phyloP scores from a whole-genome alignment of 2,329 filamentous ascomycete species.

The Cladosporium colombiae region DNA sequence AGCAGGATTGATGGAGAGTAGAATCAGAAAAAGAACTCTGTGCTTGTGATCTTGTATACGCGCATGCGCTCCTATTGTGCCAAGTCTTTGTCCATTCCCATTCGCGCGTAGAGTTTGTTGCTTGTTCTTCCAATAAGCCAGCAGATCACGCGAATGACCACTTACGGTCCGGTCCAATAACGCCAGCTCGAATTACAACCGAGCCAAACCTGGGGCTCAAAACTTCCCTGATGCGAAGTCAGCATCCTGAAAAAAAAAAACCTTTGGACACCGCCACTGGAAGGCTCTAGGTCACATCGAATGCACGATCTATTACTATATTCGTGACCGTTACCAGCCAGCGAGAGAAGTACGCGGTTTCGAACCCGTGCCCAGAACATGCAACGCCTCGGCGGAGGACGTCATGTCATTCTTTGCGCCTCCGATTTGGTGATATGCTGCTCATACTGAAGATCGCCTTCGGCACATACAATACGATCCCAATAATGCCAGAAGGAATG shows the following conservation, averaged over 20 bases:
- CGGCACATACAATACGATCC: no score
- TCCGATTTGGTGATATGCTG: no score
- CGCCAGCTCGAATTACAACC: not conserved
- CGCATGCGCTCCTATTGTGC: not conserved
- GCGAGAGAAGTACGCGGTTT: no score
- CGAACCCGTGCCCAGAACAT: no score
- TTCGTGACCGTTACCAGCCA: no score
- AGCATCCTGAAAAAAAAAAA: not conserved
- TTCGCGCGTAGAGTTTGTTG: not conserved
- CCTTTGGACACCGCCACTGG: no score
- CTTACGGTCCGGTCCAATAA: not conserved
- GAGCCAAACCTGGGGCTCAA: not conserved
- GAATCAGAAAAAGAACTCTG: not conserved
- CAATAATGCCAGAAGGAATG: no score
- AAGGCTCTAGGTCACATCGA: no score
- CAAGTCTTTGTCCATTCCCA: not conserved
- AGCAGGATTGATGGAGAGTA: not conserved
- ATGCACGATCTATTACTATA: no score
- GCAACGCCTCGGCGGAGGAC: no score
- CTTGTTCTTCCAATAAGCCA: not conserved
- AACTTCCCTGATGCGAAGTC: not conserved
- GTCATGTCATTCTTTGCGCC: no score
- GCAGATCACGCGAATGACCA: not conserved
- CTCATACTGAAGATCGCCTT: no score
- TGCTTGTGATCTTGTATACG: not conserved